These are phyloP conservation scores for Talaromyces funiculosus DNA, from an alignment of 2,329 filamentous ascomycete species.

Conservation along the genomic window DNA sequence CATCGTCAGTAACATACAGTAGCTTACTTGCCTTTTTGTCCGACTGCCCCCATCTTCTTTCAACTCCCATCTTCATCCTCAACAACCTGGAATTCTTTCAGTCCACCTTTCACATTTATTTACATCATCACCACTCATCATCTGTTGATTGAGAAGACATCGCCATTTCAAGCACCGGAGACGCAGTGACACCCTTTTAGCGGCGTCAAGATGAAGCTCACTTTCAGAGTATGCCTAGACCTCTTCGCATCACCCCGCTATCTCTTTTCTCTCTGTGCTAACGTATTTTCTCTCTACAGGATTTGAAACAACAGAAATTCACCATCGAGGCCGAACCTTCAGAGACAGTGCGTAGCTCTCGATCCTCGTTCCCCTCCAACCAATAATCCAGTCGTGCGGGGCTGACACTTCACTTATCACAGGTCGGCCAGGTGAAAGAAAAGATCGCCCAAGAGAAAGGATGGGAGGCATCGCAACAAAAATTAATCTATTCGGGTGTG, in stretches of 20 bases:
- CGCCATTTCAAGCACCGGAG: not conserved
- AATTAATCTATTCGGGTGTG: conserved; percentile 96
- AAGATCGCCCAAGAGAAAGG: conserved; percentile 90
- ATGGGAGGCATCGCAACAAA: conserved; percentile 85
- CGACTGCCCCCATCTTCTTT: not conserved
- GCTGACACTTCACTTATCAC: conserved; percentile 26
- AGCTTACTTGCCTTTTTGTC: not conserved
- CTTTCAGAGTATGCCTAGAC: conserved; percentile 56
- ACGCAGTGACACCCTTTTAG: conserved; percentile 14
- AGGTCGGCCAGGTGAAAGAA: conserved; percentile 88
- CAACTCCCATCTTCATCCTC: conserved; percentile 9
- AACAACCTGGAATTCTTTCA: not conserved
- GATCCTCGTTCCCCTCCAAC: conserved; percentile 11
- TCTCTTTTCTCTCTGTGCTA: conserved; percentile 17
- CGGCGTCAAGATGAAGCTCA: conserved; percentile 59
- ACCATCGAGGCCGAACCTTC: conserved; percentile 88
- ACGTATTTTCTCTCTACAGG: conserved; percentile 49
- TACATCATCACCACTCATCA: not conserved
- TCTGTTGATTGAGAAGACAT: not conserved
- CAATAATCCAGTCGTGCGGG: conserved; percentile 24
- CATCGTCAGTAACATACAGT: not conserved
- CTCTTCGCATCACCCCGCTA: conserved; percentile 3
- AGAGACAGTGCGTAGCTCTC: conserved; percentile 65
- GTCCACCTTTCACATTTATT: not conserved
- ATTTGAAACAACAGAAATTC: conserved; percentile 99